Evolutionary conservation across 179 eudicot species (phyloP).

Genomic region (Actinidia arguta): DNA sequence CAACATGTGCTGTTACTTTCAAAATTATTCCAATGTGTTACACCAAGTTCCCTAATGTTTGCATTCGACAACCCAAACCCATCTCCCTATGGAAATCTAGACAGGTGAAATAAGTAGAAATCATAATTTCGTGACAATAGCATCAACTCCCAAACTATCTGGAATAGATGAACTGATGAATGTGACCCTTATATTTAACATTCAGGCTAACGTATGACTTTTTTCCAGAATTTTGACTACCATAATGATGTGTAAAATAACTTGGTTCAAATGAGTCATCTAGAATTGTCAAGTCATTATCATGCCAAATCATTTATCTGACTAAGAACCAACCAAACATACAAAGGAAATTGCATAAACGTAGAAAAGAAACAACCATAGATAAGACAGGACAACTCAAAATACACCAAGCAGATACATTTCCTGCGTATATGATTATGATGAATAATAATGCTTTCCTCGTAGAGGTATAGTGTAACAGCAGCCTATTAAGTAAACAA

Average conservation of each 20-base stretch:
- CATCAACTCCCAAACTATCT: background rate
- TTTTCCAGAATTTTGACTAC: background rate
- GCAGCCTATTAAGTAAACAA: background rate
- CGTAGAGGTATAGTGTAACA: background rate
- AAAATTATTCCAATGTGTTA: background rate
- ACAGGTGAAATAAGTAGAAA: background rate
- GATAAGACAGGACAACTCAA: background rate
- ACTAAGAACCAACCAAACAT: background rate
- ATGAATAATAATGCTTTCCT: background rate
- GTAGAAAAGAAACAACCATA: background rate
- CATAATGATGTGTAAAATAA: background rate
- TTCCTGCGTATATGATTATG: background rate
- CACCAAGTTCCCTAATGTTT: background rate
- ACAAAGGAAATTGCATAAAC: background rate
- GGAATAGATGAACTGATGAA: background rate
- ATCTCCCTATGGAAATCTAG: background rate
- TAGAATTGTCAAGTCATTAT: background rate
- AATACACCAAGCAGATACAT: background rate
- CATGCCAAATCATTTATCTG: background rate
- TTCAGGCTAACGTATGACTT: background rate
- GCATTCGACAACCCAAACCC: conserved; percentile 5
- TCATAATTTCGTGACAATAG: background rate
- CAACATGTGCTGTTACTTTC: background rate
- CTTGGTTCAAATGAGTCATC: background rate
- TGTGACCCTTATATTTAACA: conserved; percentile 4